These are phyloP conservation scores for Glycine tomentella DNA, from an alignment of 306 rosid species.

Conservation along the genomic window DNA sequence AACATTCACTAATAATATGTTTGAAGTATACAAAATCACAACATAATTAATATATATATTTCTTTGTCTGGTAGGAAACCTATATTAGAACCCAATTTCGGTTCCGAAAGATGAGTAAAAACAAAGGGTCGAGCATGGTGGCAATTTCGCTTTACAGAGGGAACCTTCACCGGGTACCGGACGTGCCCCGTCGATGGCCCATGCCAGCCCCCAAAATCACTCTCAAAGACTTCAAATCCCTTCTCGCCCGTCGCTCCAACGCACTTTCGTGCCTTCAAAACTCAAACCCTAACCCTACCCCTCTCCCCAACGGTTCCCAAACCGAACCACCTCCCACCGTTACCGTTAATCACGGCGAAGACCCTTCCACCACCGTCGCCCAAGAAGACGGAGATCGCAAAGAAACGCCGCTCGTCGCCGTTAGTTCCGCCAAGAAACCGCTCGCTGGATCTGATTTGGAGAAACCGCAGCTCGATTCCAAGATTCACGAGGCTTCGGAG, in stretches of 20 bases:
- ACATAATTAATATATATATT: too few species aligned
- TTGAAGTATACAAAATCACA: too few species aligned
- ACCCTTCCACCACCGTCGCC: slow-evolving; percentile 47
- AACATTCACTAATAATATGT: too few species aligned
- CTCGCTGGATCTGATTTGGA: slow-evolving; percentile 47
- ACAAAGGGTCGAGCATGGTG: slow-evolving; percentile 58
- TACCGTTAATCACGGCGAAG: slow-evolving; percentile 52
- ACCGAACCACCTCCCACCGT: slow-evolving; percentile 24
- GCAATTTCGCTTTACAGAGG: slow-evolving; percentile 97
- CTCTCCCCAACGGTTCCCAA: slow-evolving; percentile 21
- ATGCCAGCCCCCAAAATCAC: slow-evolving; percentile 82
- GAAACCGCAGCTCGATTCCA: slow-evolving; percentile 13
- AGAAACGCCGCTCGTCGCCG: slow-evolving; percentile 41
- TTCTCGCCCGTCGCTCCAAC: slow-evolving; percentile 74
- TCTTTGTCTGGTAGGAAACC: slow-evolving; percentile 4
- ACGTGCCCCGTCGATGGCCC: slow-evolving; percentile 86
- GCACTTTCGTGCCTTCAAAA: slow-evolving; percentile 67
- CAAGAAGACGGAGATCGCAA: slow-evolving; percentile 25
- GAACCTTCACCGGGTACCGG: slow-evolving; percentile 83
- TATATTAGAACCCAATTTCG: slow-evolving; percentile 22
- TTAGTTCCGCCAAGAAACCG: slow-evolving; percentile 45
- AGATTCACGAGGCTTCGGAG: slow-evolving; percentile 21
- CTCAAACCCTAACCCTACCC: slow-evolving; percentile 44
- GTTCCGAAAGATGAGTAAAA: slow-evolving; percentile 4
- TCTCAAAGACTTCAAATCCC: slow-evolving; percentile 74